Evolutionary conservation across 2,329 filamentous ascomycete genomes (phyloP), one percentile per base, ranked within the genome.

Genomic region (Botryotinia narcissicola): DNA sequence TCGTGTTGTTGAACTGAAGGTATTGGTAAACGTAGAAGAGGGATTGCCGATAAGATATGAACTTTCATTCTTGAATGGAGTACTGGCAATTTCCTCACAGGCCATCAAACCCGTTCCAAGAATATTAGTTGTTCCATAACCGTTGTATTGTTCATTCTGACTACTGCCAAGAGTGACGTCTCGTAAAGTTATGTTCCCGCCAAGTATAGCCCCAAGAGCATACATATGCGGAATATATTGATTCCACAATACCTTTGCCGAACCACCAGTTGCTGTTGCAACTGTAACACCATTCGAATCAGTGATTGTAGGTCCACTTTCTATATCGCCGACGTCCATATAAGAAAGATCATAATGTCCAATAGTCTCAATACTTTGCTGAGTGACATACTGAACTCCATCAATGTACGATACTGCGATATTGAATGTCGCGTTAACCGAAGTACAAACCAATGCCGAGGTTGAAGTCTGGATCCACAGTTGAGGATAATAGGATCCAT

Each of bases 401-500:
- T 72, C 54, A 0, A 72, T 25, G 32, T 61, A 77, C 35, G 75
- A 67, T 51, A 72, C 72, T 10, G 68, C 75, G 16, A 77, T 67
- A 10, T 74, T 64, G 70, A 74, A 77, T 12, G 75, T 73, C 18
- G 75, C 68, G 20, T 77, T 77, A 8, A 67, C 71, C 40, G 73
- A 35, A 35, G 60, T 67, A 54, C 76, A 77, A 8, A 76, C 61
- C 5, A 76, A 35, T 42, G 29, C 59, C 7, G 61, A 44, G 6
- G 69, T 70, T 22, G 75, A 62, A 18, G 75, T 77, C 46, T 75
- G 73, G 6, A 77, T 42, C 71, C 70, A 75, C 12, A 77, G 29
- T 62, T 73, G 63, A 42, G 70, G 66, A 64, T 64, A 46, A 20
- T 18, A 3, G 16, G 40, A 64, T 4, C 14, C n/a, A 32, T 44